Conservation (phyloP, 2,329 filamentous ascomycete species). For the Fusarium sp. region DNA sequence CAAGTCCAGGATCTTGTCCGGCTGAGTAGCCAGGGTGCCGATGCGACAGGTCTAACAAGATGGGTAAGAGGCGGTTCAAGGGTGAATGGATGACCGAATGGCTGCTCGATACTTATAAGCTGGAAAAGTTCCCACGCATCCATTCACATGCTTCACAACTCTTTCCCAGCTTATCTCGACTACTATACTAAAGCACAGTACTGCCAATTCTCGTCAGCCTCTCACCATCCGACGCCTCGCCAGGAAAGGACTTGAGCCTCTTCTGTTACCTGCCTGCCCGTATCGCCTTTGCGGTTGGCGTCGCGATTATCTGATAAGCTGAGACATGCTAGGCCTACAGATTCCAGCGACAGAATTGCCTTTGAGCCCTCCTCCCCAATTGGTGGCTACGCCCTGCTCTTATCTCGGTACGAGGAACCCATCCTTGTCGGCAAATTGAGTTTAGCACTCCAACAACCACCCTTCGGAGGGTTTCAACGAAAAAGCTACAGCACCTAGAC, state of each 20-base stretch:
- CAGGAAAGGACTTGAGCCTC: neutral
- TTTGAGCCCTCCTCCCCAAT: neutral
- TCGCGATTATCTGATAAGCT: slow-evolving; percentile 15
- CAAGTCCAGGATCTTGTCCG: slow-evolving; percentile 30
- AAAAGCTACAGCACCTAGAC: neutral
- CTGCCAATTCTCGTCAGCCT: neutral
- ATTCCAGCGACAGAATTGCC: slow-evolving; percentile 5
- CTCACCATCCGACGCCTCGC: neutral
- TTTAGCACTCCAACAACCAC: slow-evolving; percentile 5
- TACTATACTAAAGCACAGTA: neutral
- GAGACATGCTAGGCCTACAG: slow-evolving; percentile 10
- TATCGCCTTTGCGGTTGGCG: slow-evolving; percentile 9
- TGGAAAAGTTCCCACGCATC: slow-evolving; percentile 26
- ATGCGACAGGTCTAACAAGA: slow-evolving; percentile 28
- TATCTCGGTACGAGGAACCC: slow-evolving; percentile 20
- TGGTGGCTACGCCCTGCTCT: slow-evolving; percentile 23
- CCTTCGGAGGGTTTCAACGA: neutral
- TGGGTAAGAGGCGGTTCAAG: slow-evolving; percentile 26
- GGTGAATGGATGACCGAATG: slow-evolving; percentile 28
- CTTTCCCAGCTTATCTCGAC: neutral
- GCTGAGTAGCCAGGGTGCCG: slow-evolving; percentile 28
- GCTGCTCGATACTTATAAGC: slow-evolving; percentile 31
- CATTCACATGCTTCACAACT: neutral
- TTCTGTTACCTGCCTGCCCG: neutral
- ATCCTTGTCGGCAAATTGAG: slow-evolving; percentile 23